These are phyloP conservation scores for Skeletonema costatum DNA, from an alignment of 108 stramenopile genomes.

Conservation along the genomic window DNA sequence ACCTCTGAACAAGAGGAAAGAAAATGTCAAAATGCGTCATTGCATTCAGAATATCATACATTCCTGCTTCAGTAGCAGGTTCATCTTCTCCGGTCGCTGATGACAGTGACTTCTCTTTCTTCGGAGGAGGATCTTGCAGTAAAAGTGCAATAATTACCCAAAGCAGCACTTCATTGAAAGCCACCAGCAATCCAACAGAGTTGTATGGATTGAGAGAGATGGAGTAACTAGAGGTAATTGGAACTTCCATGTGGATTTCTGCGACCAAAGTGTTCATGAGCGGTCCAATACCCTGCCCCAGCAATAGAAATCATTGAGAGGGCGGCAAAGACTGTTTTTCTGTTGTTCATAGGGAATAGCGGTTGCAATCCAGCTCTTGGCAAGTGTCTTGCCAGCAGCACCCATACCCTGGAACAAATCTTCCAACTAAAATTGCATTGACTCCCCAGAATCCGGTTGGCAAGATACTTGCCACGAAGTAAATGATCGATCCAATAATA, in stretches of 20 bases:
- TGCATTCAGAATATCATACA: conserved; percentile 24
- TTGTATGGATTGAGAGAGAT: background rate
- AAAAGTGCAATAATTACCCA: background rate
- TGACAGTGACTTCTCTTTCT: background rate
- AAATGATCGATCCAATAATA: conserved; percentile 21
- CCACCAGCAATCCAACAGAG: conserved; percentile 5
- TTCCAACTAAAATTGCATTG: conserved; percentile 2
- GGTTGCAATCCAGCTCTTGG: conserved; percentile 13
- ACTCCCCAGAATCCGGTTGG: conserved; percentile 1
- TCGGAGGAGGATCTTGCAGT: conserved; percentile 8
- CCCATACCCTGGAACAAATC: conserved; percentile 18
- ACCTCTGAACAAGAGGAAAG: background rate
- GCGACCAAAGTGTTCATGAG: conserved; percentile 12
- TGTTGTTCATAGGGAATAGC: conserved; percentile 10
- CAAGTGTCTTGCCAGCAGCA: conserved; percentile 6
- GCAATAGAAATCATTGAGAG: conserved; percentile 4
- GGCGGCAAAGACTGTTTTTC: background rate
- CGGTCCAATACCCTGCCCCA: conserved; percentile 12
- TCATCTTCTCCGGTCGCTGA: too few species aligned
- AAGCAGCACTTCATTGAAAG: background rate
- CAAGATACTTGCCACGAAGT: conserved; percentile 14
- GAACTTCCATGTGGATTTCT: conserved; percentile 1
- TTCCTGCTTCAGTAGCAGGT: background rate
- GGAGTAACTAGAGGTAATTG: background rate
- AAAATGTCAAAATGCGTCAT: background rate